These are phyloP conservation scores for Acacia acuminata DNA, from an alignment of 306 rosid genomes.

Conservation along the genomic window DNA sequence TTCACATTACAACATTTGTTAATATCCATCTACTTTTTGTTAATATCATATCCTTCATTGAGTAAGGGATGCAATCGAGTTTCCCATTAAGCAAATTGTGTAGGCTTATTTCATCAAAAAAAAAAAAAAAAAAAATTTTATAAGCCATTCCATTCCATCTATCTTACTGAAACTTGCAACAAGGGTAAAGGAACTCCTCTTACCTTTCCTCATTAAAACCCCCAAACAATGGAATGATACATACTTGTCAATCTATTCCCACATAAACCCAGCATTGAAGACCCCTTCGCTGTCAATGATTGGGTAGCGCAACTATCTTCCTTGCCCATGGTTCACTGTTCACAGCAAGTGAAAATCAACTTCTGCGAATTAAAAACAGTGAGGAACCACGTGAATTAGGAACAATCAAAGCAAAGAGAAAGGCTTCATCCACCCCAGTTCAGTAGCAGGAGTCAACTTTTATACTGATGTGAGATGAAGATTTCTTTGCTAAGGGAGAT, in stretches of 20 bases:
- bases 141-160: no score
- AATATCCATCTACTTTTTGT: no score
- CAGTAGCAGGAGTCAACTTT: neutral
- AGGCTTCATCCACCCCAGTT: neutral
- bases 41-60: no score
- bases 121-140: no score
- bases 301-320: conserved; percentile 66
- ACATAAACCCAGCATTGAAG: conserved; percentile 57
- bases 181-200: no score
- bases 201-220: no score
- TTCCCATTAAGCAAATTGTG: no score
- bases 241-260: no score
- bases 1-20: no score
- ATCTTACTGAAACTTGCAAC: no score
- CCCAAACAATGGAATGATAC: conserved; percentile 51
- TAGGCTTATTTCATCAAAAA: no score
- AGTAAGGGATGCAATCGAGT: no score
- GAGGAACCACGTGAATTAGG: neutral
- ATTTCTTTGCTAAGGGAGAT: neutral
- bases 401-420: neutral
- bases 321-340: conserved; percentile 16
- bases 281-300: conserved; percentile 69
- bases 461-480: neutral
- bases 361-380: neutral
- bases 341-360: neutral